These are phyloP conservation scores for Parietaria judaica DNA, from an alignment of 306 rosid species.

Conservation along the genomic window DNA sequence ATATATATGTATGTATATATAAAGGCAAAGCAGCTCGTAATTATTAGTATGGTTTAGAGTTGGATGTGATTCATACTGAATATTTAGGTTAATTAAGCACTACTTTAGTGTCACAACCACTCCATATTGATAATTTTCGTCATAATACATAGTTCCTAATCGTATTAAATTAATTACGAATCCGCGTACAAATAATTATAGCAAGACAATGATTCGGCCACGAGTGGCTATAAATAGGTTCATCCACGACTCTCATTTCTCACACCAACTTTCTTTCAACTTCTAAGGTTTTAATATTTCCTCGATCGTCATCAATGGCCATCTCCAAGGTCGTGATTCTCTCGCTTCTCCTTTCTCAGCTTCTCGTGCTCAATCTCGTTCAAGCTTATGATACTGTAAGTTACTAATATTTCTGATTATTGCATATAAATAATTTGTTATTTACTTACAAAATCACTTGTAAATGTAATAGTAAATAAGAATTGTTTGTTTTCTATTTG, in stretches of 20 bases:
- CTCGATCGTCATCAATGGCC: constrained; percentile 32
- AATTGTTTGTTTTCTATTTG: too few relatives aligned
- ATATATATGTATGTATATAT: too few relatives aligned
- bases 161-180: background rate
- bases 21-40: background rate
- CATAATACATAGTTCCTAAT: background rate
- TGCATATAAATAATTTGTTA: background rate
- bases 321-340: constrained; percentile 33
- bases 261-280: background rate
- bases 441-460: background rate
- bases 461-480: background rate
- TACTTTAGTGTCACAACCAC: background rate
- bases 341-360: constrained; percentile 28
- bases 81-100: background rate
- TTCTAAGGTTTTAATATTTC: constrained; percentile 1
- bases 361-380: constrained; percentile 18
- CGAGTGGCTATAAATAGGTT: constrained; percentile 40
- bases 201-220: background rate
- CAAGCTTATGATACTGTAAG: constrained; percentile 26
- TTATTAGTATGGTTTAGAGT: background rate
- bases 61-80: background rate
- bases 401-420: background rate
- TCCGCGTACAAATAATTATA: constrained; percentile 22
- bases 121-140: background rate
- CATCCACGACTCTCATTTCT: constrained; percentile 16